These are phyloP conservation scores for Hypoxylon intermedium DNA, from an alignment of 495 filamentous ascomycete species.

Conservation along the genomic window DNA sequence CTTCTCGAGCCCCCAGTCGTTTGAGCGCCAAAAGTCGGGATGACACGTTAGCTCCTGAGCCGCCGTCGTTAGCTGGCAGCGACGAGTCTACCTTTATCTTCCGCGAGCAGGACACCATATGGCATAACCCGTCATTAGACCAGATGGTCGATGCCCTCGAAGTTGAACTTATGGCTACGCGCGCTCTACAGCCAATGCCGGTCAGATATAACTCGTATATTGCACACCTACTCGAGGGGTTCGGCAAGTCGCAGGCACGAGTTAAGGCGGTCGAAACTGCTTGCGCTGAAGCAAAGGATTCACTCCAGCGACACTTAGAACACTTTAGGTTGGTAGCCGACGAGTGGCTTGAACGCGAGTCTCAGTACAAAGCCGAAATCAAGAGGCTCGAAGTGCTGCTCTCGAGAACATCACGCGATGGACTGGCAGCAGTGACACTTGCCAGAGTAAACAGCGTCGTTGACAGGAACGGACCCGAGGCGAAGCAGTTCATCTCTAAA, in stretches of 20 bases:
- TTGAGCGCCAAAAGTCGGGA: conserved; percentile 7
- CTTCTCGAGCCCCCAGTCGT: conserved; percentile 13
- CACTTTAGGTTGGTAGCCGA: conserved; percentile 48
- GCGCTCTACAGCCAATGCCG: conserved; percentile 42
- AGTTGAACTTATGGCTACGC: conserved; percentile 45
- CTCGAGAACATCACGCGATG: conserved; percentile 53
- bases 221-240: conserved; percentile 51
- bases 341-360: conserved; percentile 52
- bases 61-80: neutral
- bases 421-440: conserved; percentile 54
- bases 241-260: conserved; percentile 33
- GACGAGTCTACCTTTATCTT: conserved; percentile 11
- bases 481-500: conserved; percentile 44
- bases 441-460: conserved; percentile 53
- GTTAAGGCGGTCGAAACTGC: conserved; percentile 27
- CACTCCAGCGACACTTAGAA: conserved; percentile 49
- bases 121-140: conserved; percentile 51
- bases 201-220: conserved; percentile 51
- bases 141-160: conserved; percentile 54
- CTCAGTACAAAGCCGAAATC: conserved; percentile 55
- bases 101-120: conserved; percentile 41
- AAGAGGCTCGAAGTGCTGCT: conserved; percentile 58
- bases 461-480: conserved; percentile 41
- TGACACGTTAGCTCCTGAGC: neutral
- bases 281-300: conserved; percentile 38